Percentiles rank a stretch among this genome's conserved stretches.
phyloP scores from a whole-genome alignment of 805 yeast species.

The Blastobotrys terrestris region DNA sequence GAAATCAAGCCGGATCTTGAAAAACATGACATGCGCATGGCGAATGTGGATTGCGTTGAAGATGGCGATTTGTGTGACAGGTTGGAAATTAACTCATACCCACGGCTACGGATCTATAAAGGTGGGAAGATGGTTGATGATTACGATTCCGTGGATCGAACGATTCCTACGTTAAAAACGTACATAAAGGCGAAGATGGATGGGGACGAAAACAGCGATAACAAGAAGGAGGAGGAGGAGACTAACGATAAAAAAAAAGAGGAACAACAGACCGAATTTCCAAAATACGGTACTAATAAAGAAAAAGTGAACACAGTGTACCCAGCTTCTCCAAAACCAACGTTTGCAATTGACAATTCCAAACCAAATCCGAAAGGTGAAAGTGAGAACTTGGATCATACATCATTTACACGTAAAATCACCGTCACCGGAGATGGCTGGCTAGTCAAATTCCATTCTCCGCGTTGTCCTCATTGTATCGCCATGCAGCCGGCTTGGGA shows the following conservation, averaged over 20 bases:
- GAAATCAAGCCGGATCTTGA: conserved; percentile 39
- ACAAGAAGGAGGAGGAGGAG: conserved; percentile 3
- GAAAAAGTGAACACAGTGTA: conserved; percentile 10
- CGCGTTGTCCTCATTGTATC: conserved; percentile 36
- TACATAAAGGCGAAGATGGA: conserved; percentile 2
- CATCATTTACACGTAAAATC: conserved; percentile 26
- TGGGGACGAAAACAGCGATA: too few relatives aligned
- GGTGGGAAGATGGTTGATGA: conserved; percentile 28
- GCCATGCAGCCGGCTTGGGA: conserved; percentile 34
- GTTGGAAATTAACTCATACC: conserved; percentile 61
- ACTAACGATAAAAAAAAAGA: not conserved
- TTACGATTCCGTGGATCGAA: conserved; percentile 9
- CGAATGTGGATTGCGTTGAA: conserved; percentile 78
- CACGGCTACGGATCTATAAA: conserved; percentile 58
- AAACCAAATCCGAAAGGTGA: conserved; percentile 31
- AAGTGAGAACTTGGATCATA: conserved; percentile 26
- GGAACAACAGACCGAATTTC: conserved; percentile 5
- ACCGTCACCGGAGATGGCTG: conserved; percentile 30
- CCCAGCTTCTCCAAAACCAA: conserved; percentile 5
- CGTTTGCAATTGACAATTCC: conserved; percentile 4
- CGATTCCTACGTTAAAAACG: conserved; percentile 2
- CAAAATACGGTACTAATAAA: conserved; percentile 8
- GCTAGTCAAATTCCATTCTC: conserved; percentile 37
- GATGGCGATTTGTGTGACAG: conserved; percentile 79
- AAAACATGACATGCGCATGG: conserved; percentile 47